Evolutionary conservation across 352 stramenopile genomes (phyloP).

Genomic region (Achlya hypogyna): DNA sequence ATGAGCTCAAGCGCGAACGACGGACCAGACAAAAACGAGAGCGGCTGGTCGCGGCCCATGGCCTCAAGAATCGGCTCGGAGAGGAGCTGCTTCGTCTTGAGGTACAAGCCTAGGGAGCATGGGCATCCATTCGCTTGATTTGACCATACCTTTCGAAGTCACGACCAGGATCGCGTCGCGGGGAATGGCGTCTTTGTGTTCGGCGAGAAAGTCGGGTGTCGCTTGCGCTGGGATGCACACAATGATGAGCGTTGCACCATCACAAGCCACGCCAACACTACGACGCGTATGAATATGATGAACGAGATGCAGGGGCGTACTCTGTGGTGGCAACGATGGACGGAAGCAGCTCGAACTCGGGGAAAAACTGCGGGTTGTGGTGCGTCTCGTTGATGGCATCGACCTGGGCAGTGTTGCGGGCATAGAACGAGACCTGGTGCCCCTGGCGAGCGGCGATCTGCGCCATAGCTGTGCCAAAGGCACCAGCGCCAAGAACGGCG

Average conservation of each 20-base stretch:
- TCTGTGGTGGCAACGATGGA: conserved; percentile 85
- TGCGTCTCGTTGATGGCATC: conserved; percentile 89
- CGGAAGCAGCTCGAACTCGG: conserved; percentile 73
- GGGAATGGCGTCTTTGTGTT: conserved; percentile 84
- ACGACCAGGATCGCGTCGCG: conserved; percentile 85
- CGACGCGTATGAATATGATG: neutral
- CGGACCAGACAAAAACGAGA: conserved; percentile 91
- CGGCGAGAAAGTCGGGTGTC: conserved; percentile 82
- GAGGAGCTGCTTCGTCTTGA: conserved; percentile 92
- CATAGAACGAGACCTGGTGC: conserved; percentile 88
- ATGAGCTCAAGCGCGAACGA: conserved; percentile 97
- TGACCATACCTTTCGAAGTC: conserved; percentile 83
- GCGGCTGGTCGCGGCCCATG: conserved; percentile 87
- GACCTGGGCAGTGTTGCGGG: conserved; percentile 77
- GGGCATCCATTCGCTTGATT: neutral
- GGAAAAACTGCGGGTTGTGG: conserved; percentile 87
- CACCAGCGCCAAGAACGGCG: conserved; percentile 87
- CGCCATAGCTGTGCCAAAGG: conserved; percentile 94
- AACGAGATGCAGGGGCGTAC: neutral
- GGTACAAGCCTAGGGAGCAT: conserved; percentile 71
- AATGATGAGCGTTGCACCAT: conserved; percentile 88
- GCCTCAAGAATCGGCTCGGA: conserved; percentile 89
- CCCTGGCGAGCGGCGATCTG: conserved; percentile 85
- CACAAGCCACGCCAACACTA: conserved; percentile 66
- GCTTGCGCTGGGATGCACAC: conserved; percentile 95